Base-by-base conservation (phyloP, 2,329 filamentous ascomycete species). In the Aspergillus versicolor region DNA sequence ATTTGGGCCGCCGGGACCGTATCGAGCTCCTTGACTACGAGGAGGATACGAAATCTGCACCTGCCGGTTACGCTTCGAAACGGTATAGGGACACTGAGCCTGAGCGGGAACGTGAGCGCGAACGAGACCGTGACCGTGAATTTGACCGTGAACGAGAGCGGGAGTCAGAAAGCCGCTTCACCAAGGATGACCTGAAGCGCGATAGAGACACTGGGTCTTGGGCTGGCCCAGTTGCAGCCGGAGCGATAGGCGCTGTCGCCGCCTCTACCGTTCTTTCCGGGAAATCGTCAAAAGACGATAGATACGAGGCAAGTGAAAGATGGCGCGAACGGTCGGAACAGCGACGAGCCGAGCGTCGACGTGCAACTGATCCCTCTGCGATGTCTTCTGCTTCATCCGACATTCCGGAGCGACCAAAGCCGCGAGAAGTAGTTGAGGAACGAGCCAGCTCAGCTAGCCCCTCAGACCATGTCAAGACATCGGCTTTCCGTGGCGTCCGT, bases 181-280 rank as follows among this genome's bases (percentile, higher is more conserved):
- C 4, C 22, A 45, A 51, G 21, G 45, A 40, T 27, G 54, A 52
- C 21, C 38, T 41, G 15, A 45, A 51, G 22, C 59, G 51, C 73
- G 76, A 63, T 73, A 75, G 52, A 34, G 61, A 64, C 2, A 66
- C 54, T 7, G 19, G 64, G 19, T 70, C 71, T 8, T 72, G 70
- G 70, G 66, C 68, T 48, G 67, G 65, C 22, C 66, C 70, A 48
- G 80, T 80, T n/a, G 74, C 80, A 13, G 79, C 79, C 30, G 82
- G 79, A 22, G 80, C 80, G 9, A 72, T 81, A 19, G 81, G 81
- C 13, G 81, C 79, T 41, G 75, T 75, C 22, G 73, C 79, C 40
- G 78, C 76, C 44, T 74, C 79, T 48, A 74, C 77, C 15, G 73
- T 78, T 50, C 71, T 76, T 12, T 70, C 66, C 42, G 69, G 67